Conservation (phyloP, 2,329 filamentous ascomycete species). For the Triangularia verruculosa region DNA sequence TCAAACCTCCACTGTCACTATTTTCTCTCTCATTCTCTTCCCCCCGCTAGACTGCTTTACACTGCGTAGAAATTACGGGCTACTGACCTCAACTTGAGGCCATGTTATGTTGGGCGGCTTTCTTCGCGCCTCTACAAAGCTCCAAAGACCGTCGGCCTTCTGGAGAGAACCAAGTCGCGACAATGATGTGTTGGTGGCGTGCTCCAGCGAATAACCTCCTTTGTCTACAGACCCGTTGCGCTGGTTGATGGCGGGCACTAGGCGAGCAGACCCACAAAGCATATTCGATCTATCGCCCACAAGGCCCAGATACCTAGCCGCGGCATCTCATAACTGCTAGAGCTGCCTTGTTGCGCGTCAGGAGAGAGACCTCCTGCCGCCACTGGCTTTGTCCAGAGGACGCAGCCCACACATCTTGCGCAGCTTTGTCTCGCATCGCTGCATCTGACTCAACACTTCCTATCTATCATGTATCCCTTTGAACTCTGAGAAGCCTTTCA, state of each 20-base stretch:
- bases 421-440: slow-evolving; percentile 27
- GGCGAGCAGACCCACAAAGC: neutral
- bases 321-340: neutral
- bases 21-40: too few relatives aligned
- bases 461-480: slow-evolving; percentile 17
- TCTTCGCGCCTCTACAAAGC: neutral
- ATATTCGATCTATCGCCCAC: neutral
- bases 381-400: slow-evolving; percentile 2
- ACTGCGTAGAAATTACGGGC: too few relatives aligned
- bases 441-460: slow-evolving; percentile 24
- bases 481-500: slow-evolving; percentile 21
- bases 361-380: neutral
- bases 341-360: neutral
- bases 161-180: neutral
- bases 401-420: slow-evolving; percentile 12
- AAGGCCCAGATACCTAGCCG: neutral
- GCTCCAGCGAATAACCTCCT: slow-evolving; percentile 3
- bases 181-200: slow-evolving; percentile 15
- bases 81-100: neutral
- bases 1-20: too few relatives aligned
- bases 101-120: neutral
- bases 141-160: neutral
- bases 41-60: too few relatives aligned
- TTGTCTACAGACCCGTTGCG: slow-evolving; percentile 13
- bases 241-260: slow-evolving; percentile 4